A percentile compares a stretch with the other conserved stretches of the same genome.
phyloP scores from a whole-genome alignment of 176 grass and related monocot genomes.

The Echinochloa phyllopogon region DNA sequence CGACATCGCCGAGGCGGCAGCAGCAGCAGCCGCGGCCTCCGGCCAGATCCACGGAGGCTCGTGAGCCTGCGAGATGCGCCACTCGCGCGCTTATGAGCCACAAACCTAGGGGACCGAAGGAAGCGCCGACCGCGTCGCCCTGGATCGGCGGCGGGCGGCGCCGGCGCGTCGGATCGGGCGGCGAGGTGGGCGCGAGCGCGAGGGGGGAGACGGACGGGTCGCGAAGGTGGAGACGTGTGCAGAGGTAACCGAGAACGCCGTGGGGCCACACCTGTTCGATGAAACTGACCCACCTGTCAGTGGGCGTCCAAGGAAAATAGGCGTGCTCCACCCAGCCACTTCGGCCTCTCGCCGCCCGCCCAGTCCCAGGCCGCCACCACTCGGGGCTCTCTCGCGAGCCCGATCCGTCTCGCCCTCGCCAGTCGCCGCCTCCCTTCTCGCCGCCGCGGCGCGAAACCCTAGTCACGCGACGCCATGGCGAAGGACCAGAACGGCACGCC shows the following conservation, averaged over 20 bases:
- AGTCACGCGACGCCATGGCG: constrained; percentile 44
- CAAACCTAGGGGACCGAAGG: not conserved
- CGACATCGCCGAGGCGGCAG: constrained; percentile 57
- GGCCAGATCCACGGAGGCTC: constrained; percentile 38
- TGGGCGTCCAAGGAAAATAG: not conserved
- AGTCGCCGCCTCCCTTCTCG: constrained; percentile 14
- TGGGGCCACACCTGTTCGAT: not conserved
- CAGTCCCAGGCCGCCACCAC: not conserved
- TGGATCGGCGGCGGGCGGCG: not conserved
- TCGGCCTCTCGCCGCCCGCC: not conserved
- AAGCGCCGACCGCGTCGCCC: not conserved
- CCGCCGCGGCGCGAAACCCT: constrained; percentile 42
- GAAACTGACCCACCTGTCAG: constrained; percentile 2
- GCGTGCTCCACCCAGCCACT: not conserved
- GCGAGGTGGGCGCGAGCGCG: constrained; percentile 11
- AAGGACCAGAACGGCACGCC: constrained; percentile 43
- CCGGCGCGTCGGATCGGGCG: constrained; percentile 41
- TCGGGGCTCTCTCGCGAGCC: not conserved
- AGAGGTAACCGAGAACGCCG: not conserved
- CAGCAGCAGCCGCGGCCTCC: constrained; percentile 22
- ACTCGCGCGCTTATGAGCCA: not conserved
- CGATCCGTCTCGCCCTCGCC: constrained; percentile 27
- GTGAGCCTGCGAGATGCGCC: not conserved
- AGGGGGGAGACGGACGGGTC: not conserved
- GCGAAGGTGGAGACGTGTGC: constrained; percentile 26